phyloP scores from a whole-genome alignment of 2,329 filamentous ascomycete genomes.

The Didymella segeticola region DNA sequence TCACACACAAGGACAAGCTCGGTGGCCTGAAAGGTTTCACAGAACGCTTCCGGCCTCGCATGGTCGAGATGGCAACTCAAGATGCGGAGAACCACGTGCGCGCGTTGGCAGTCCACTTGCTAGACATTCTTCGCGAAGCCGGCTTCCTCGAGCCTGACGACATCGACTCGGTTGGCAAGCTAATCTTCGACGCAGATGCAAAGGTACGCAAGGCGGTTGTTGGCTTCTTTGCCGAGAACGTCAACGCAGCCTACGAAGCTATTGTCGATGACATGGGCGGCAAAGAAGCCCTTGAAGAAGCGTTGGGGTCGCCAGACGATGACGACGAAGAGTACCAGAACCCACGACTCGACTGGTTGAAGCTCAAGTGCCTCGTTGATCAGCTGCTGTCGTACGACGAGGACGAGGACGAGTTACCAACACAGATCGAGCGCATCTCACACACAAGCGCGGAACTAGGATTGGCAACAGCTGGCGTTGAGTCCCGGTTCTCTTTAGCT shows the following conservation, averaged over 20 bases:
- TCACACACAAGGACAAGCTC: slow-evolving; percentile 80
- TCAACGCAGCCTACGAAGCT: slow-evolving; percentile 79
- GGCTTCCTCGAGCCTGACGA: slow-evolving; percentile 91
- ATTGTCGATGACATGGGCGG: slow-evolving; percentile 87
- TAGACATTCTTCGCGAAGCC: slow-evolving; percentile 81
- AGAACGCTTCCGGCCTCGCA: slow-evolving; percentile 82
- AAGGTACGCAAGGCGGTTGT: slow-evolving; percentile 88
- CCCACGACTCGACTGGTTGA: slow-evolving; percentile 84
- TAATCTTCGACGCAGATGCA: slow-evolving; percentile 87
- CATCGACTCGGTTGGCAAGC: slow-evolving; percentile 83
- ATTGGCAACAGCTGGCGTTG: slow-evolving; percentile 68
- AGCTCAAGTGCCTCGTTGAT: slow-evolving; percentile 88
- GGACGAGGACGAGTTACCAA: slow-evolving; percentile 65
- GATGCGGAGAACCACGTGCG: slow-evolving; percentile 85
- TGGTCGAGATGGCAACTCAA: slow-evolving; percentile 90
- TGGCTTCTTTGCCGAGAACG: slow-evolving; percentile 86
- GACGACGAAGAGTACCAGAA: slow-evolving; percentile 76
- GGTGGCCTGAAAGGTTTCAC: slow-evolving; percentile 84
- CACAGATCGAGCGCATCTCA: slow-evolving; percentile 55
- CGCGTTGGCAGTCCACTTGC: slow-evolving; percentile 78
- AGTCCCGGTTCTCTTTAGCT: slow-evolving; percentile 85
- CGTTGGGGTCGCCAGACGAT: slow-evolving; percentile 72
- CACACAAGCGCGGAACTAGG: slow-evolving; percentile 47
- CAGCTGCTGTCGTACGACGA: slow-evolving; percentile 81
- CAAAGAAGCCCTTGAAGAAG: slow-evolving; percentile 76